phyloP scores from a whole-genome alignment of 1,284 basidiomycete species.

The Apiotrichum veenhuisii region DNA sequence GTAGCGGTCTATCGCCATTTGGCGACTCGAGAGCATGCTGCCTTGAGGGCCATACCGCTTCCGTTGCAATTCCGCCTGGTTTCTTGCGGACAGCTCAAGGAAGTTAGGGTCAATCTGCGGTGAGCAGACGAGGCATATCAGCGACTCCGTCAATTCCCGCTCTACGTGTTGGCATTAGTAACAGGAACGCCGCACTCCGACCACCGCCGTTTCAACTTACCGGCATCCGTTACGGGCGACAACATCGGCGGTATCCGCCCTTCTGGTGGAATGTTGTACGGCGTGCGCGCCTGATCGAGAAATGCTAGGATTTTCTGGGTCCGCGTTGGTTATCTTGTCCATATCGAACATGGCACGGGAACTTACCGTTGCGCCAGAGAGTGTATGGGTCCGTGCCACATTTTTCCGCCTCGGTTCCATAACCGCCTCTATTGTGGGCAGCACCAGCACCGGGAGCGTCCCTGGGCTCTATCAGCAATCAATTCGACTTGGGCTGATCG shows the following conservation, averaged over 20 bases:
- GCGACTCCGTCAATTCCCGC: neutral
- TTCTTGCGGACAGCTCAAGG: conserved; percentile 45
- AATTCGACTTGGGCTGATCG: neutral
- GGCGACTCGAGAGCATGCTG: conserved; percentile 53
- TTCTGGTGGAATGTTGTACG: conserved; percentile 43
- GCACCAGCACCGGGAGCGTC: conserved; percentile 68
- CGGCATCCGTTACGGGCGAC: conserved; percentile 74
- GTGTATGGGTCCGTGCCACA: conserved; percentile 29
- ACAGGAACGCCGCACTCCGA: too few species aligned
- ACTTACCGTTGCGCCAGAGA: conserved; percentile 51
- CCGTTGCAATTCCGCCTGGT: conserved; percentile 39
- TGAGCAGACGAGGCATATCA: conserved; percentile 66
- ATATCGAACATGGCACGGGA: neutral
- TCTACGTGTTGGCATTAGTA: too few species aligned
- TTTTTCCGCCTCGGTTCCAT: conserved; percentile 1
- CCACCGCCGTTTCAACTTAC: conserved; percentile 50
- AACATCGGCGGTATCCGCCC: conserved; percentile 68
- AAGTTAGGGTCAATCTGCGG: conserved; percentile 53
- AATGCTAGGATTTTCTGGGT: conserved; percentile 69
- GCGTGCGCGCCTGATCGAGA: conserved; percentile 70
- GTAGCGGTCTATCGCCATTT: conserved; percentile 57
- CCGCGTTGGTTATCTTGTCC: too few species aligned
- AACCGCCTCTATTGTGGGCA: conserved; percentile 57
- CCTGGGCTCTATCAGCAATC: neutral
- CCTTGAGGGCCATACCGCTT: conserved; percentile 45